A percentile compares a stretch with the other conserved stretches of the same genome.
Conservation (phyloP, 2,329 filamentous ascomycete genomes). For the Xylariaceae sp. region DNA sequence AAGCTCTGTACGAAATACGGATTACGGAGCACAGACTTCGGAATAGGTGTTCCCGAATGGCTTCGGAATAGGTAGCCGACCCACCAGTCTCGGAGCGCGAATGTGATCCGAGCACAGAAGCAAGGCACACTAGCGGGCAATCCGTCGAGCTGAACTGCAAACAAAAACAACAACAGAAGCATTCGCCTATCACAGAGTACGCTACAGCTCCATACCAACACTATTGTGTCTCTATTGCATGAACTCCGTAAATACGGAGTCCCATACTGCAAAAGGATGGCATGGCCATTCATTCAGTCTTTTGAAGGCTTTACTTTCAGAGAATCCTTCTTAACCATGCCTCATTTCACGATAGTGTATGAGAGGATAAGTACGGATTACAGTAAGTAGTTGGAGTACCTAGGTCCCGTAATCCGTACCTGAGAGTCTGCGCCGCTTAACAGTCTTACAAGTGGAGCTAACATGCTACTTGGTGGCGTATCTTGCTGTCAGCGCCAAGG, state of each 20-base stretch:
- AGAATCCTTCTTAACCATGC: too few species aligned
- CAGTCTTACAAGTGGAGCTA: slow-evolving; percentile 14
- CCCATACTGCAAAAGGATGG: too few species aligned
- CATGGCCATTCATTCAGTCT: too few species aligned
- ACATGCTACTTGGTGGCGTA: background rate
- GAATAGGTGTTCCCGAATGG: too few species aligned
- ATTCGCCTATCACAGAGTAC: background rate
- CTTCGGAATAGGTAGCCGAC: background rate
- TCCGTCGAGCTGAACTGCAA: background rate
- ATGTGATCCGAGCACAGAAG: background rate
- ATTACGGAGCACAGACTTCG: too few species aligned
- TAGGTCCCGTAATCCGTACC: too few species aligned
- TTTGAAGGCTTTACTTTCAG: too few species aligned
- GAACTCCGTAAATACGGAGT: too few species aligned
- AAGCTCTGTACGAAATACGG: too few species aligned
- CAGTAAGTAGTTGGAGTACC: background rate
- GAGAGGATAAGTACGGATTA: background rate
- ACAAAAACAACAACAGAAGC: background rate
- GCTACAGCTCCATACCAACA: too few species aligned
- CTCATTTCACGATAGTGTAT: too few species aligned
- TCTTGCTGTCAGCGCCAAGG: slow-evolving; percentile 15
- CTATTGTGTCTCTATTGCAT: too few species aligned
- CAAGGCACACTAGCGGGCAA: background rate
- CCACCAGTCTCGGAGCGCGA: background rate
- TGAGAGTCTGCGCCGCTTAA: background rate